Base-by-base conservation (phyloP, 139 green algal genomes). In the Pedinophyceae sp. region DNA sequence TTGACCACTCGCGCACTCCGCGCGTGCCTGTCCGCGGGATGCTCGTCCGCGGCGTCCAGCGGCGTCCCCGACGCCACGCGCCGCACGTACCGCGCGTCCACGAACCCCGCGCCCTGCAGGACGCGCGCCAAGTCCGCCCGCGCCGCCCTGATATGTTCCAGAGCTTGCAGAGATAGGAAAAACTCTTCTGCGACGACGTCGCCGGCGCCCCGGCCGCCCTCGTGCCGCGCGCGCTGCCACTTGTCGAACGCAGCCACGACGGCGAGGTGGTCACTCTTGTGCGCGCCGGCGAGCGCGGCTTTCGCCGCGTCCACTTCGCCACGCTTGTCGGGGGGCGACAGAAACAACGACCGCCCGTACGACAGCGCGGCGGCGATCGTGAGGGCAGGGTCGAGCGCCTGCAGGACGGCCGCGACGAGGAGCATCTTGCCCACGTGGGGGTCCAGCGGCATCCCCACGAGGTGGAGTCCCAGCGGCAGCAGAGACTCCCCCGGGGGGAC, bases 1-100 rank as follows among this genome's bases (percentile, higher is more conserved):
- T 83, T 83, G 27, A 85, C 63, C 18, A 82, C 48, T 13, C 63
- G 43, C 2, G 66, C 62, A 20, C 58, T 60, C 20, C 46, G 4
- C 16, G 68, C 27, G 27, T n/a, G n/a, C n/a, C n/a, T n/a, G n/a
- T n/a, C n/a, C n/a, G n/a, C n/a, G n/a, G n/a, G n/a, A n/a, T n/a
- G n/a, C n/a, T n/a, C n/a, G n/a, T n/a, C n/a, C n/a, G n/a, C n/a
- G n/a, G n/a, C n/a, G n/a, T n/a, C n/a, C n/a, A n/a, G n/a, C n/a
- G n/a, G n/a, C n/a, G n/a, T n/a, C n/a, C n/a, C n/a, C n/a, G n/a
- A n/a, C n/a, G n/a, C n/a, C n/a, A n/a, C n/a, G n/a, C n/a, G n/a
- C n/a, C n/a, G n/a, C n/a, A n/a, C n/a, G n/a, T n/a, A n/a, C n/a
- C n/a, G n/a, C n/a, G n/a, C n/a, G n/a, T n/a, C n/a, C n/a, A n/a